Evolutionary conservation across 331 rosid genomes (phyloP).

Genomic region (Pyracantha coccinea): DNA sequence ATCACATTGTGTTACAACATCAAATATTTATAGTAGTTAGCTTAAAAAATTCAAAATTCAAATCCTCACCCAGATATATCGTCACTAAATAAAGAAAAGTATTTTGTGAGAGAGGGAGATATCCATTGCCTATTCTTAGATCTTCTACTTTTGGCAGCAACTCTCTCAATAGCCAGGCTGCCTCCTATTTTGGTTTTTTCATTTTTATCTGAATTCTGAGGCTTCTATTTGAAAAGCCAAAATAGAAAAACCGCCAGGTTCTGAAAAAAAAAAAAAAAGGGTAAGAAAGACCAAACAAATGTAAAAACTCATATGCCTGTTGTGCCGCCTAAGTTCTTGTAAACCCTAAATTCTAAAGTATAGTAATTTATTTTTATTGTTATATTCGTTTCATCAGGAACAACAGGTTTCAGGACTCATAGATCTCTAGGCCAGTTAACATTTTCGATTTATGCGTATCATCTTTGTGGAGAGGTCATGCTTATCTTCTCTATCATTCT

Average conservation of each 20-base stretch:
- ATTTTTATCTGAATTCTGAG: not conserved
- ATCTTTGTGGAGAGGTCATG: too few relatives aligned
- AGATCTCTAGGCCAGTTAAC: not conserved
- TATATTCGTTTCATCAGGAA: not conserved
- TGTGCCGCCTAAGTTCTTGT: not conserved
- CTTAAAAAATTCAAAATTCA: not conserved
- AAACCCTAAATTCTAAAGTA: not conserved
- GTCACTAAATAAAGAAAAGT: too few relatives aligned
- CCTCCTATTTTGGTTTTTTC: not conserved
- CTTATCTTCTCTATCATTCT: too few relatives aligned
- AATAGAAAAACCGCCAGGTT: constrained; percentile 2
- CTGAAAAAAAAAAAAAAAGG: not conserved
- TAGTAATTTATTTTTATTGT: not conserved
- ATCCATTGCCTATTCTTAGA: not conserved
- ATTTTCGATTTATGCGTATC: not conserved
- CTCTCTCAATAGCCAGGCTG: not conserved
- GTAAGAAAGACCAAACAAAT: not conserved
- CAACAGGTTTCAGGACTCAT: not conserved
- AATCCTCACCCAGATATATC: not conserved
- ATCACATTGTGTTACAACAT: too few relatives aligned
- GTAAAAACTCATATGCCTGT: not conserved
- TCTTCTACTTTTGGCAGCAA: not conserved
- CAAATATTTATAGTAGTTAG: not conserved
- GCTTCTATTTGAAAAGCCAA: constrained; percentile 1
- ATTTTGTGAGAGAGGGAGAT: not conserved